Evolutionary conservation across 495 filamentous ascomycete species (phyloP), one percentile per base, ranked within the genome.

Genomic region (Extremus antarcticus): DNA sequence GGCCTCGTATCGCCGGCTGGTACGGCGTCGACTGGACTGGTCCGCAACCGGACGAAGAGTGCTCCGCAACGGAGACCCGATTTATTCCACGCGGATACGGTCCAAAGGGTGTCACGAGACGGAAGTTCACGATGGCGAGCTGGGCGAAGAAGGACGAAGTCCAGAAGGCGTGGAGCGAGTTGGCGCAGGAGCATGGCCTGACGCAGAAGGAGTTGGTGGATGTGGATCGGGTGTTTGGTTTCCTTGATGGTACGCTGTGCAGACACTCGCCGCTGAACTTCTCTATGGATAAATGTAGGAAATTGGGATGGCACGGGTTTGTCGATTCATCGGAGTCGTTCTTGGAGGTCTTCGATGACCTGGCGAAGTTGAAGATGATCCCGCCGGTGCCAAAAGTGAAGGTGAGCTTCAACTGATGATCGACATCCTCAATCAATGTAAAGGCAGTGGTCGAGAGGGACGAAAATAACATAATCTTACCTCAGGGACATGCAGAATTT

Each of bases 141-240:
- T 79, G 73, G 77, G 70, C 75, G 15, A 69, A 70, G 50, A 61
- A 48, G 50, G 59, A 62, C 0, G 67, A 76, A n/a, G 72, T 79
- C 3, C 66, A 71, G 61, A 57, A 66, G 22, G 71, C 74, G 2
- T 77, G 74, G 73, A 54, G 50, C n/a, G 60, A 64, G 43, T 24
- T 75, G 38, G 63, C 66, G 13, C 22, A 53, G 9, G 24, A 64
- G 56, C 43, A 60, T 47, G 57, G 47, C 8, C 55, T 69, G 41
- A 48, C 53, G 47, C 62, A 66, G 38, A 66, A 66, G 60, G 65
- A 71, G 46, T 49, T 68, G 40, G 47, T 32, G 22, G 64, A 66
- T 40, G 41, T 59, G 1, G 64, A 68, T 38, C 51, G 69, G 0
- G 60, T 71, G 11, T 70, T 71, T 54, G 60, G 53, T 16, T 71